These are phyloP conservation scores for Microbotryomycetes sp. DNA, from an alignment of 1,284 basidiomycete genomes.

Conservation along the genomic window DNA sequence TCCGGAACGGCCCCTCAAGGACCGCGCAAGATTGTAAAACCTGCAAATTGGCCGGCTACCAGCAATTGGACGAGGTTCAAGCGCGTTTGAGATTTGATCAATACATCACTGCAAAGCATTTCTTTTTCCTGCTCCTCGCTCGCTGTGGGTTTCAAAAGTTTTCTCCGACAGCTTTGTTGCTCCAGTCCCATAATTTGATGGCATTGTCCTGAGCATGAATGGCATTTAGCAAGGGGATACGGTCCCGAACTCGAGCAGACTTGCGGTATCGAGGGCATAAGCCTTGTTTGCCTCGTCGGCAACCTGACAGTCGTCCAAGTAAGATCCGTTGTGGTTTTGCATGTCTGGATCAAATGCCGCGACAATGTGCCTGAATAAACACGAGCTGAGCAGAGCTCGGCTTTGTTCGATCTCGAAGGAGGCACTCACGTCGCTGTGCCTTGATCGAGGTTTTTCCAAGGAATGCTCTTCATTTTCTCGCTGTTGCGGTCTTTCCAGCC, in stretches of 20 bases:
- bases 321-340: not conserved
- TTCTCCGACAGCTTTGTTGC: conserved; percentile 4
- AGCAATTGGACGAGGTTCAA: not conserved
- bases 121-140: not conserved
- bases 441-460: not conserved
- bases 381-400: not conserved
- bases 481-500: not conserved
- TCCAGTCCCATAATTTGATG: conserved; percentile 1
- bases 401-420: too few species aligned
- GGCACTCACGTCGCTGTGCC: conserved; percentile 7
- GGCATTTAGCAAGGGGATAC: too few species aligned
- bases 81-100: too few species aligned
- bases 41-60: too few species aligned
- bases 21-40: too few species aligned
- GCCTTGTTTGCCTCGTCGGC: not conserved
- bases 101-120: not conserved
- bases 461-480: not conserved
- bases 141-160: not conserved
- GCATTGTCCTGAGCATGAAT: conserved; percentile 7
- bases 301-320: conserved; percentile 2
- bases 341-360: conserved; percentile 10
- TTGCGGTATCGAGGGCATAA: not conserved
- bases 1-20: too few species aligned
- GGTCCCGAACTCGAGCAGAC: too few species aligned
- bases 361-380: conserved; percentile 4